Conservation (phyloP, 2,329 filamentous ascomycete genomes). For the Leptographium radiaticola region DNA sequence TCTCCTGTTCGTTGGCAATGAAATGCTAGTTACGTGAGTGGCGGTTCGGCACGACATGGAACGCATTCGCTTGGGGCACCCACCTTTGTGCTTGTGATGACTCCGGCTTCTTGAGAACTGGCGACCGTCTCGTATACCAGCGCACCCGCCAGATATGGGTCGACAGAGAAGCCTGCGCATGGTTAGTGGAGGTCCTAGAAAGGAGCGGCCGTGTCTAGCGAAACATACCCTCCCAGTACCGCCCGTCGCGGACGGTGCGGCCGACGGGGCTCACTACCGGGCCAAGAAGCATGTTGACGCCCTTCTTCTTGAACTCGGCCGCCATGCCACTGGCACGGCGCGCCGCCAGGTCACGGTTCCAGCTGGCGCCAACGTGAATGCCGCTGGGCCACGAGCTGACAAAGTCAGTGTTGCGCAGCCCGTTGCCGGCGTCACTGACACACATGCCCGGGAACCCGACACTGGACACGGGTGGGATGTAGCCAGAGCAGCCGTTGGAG, state of each 20-base stretch:
- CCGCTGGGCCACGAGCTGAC: conserved; percentile 24
- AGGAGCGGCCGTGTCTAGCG: background rate
- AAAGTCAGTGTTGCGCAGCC: conserved; percentile 28
- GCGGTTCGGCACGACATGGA: background rate
- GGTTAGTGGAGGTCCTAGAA: background rate
- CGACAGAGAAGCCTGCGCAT: conserved; percentile 25
- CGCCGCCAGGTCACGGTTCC: conserved; percentile 60
- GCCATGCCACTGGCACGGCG: conserved; percentile 62
- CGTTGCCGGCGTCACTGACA: conserved; percentile 30
- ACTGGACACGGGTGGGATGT: conserved; percentile 23
- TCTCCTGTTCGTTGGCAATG: conserved; percentile 34
- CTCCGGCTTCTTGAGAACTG: conserved; percentile 57
- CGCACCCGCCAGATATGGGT: conserved; percentile 46
- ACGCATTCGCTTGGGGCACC: background rate
- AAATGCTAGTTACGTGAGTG: conserved; percentile 41
- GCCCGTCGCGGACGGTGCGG: conserved; percentile 44
- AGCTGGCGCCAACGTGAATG: conserved; percentile 24
- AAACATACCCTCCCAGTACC: conserved; percentile 40
- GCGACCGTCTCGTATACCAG: conserved; percentile 41
- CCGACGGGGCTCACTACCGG: conserved; percentile 60
- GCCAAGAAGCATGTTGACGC: conserved; percentile 65
- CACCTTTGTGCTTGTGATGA: conserved; percentile 54
- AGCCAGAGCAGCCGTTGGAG: conserved; percentile 35
- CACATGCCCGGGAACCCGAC: conserved; percentile 31
- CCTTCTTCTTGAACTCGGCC: conserved; percentile 61